Evolutionary conservation across 129 eudicot species (phyloP).

Genomic region (Escallonia rubra): DNA sequence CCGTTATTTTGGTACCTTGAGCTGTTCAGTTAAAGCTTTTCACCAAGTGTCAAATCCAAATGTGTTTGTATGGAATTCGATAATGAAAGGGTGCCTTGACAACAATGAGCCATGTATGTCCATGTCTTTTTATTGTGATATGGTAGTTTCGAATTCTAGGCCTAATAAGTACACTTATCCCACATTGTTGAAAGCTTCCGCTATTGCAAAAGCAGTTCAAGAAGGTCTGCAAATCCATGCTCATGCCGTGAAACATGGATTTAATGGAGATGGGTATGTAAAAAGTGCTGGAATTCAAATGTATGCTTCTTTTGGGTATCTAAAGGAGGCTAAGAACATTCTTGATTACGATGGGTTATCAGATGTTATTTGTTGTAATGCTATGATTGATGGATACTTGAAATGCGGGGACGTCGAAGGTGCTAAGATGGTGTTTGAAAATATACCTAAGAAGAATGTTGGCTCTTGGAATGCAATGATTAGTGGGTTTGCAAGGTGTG

Average conservation of each 20-base stretch:
- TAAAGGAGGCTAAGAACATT: slow-evolving; percentile 38
- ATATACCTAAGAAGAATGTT: slow-evolving; percentile 21
- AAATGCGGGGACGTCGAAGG: slow-evolving; percentile 37
- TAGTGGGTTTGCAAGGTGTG: slow-evolving; percentile 36
- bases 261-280: slow-evolving; percentile 45
- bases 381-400: slow-evolving; percentile 65
- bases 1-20: slow-evolving; percentile 21
- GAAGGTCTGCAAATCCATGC: slow-evolving; percentile 42
- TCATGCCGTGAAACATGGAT: slow-evolving; percentile 49
- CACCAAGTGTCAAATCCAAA: slow-evolving; percentile 44
- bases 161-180: slow-evolving; percentile 58
- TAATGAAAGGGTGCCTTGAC: slow-evolving; percentile 46
- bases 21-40: slow-evolving; percentile 23
- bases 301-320: slow-evolving; percentile 41
- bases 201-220: slow-evolving; percentile 12
- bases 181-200: slow-evolving; percentile 45
- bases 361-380: slow-evolving; percentile 56
- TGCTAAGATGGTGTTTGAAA: slow-evolving; percentile 34
- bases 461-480: slow-evolving; percentile 64
- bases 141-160: slow-evolving; percentile 35
- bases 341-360: slow-evolving; percentile 29
- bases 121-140: slow-evolving; percentile 18
- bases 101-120: slow-evolving; percentile 27
- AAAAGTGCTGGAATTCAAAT: slow-evolving; percentile 55
- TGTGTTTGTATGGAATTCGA: slow-evolving; percentile 58